A percentile compares a stretch with the other conserved stretches of the same genome.
Conservation (phyloP, 75 land plant genomes). For the Selaginella moellendorffii region DNA sequence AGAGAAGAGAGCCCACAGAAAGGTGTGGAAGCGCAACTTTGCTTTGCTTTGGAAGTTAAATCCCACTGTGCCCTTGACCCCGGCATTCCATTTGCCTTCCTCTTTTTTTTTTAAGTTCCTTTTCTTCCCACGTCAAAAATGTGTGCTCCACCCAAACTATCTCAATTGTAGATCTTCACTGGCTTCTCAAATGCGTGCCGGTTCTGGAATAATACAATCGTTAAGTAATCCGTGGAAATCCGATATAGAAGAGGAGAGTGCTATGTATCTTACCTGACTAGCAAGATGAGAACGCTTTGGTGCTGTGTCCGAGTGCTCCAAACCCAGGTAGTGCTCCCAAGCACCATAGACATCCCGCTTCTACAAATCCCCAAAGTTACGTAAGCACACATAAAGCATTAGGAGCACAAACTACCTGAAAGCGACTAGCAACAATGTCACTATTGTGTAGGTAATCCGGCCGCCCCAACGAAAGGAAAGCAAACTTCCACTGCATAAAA, state of each 20-base stretch:
- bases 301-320: constrained; percentile 58
- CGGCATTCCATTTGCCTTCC: too few species aligned
- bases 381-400: too few species aligned
- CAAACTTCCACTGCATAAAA: constrained; percentile 68
- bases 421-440: constrained; percentile 51
- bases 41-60: too few species aligned
- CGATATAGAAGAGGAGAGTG: not conserved
- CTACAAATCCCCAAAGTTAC: too few species aligned
- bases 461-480: constrained; percentile 59
- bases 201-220: constrained; percentile 32
- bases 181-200: constrained; percentile 82
- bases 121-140: not conserved
- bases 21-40: too few species aligned
- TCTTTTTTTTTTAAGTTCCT: too few species aligned
- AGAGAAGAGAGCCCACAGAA: too few species aligned
- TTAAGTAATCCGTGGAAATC: not conserved
- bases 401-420: constrained; percentile 31
- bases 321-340: constrained; percentile 77
- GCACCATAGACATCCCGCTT: constrained; percentile 58
- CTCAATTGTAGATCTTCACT: constrained; percentile 76
- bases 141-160: not conserved
- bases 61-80: too few species aligned
- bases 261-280: constrained; percentile 35
- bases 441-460: constrained; percentile 63
- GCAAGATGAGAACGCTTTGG: constrained; percentile 42